Conservation (phyloP, 768 basidiomycete genomes). For the Russula lepida region DNA sequence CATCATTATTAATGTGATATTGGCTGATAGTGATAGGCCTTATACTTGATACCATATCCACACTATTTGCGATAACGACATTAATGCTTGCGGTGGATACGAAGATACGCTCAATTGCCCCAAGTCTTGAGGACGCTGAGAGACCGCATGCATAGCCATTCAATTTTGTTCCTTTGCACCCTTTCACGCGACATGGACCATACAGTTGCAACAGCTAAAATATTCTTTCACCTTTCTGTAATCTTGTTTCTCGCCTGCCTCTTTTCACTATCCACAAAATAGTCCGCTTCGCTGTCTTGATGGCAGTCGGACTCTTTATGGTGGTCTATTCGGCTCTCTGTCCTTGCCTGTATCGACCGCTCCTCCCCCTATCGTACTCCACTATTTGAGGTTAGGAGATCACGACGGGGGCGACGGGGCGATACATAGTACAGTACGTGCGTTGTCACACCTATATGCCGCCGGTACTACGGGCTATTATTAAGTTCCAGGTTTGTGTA, state of each 20-base stretch:
- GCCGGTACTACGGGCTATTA: too few relatives aligned
- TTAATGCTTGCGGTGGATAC: slow-evolving; percentile 9
- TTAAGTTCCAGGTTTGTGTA: too few relatives aligned
- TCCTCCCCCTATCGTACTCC: slow-evolving; percentile 9
- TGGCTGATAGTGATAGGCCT: slow-evolving; percentile 18
- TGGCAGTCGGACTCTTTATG: neutral
- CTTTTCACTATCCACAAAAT: slow-evolving; percentile 26
- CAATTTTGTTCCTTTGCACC: too few relatives aligned
- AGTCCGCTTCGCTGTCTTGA: neutral
- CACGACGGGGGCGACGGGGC: neutral
- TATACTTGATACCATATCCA: slow-evolving; percentile 8
- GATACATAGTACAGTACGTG: too few relatives aligned
- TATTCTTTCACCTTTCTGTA: slow-evolving; percentile 40
- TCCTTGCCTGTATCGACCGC: neutral
- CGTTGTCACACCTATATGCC: too few relatives aligned
- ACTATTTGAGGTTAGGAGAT: neutral
- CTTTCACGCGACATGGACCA: neutral
- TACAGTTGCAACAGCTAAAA: slow-evolving; percentile 36
- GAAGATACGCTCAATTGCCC: slow-evolving; percentile 17
- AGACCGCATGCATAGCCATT: too few relatives aligned
- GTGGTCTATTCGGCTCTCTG: neutral
- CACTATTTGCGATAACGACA: slow-evolving; percentile 11
- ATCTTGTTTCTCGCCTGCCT: slow-evolving; percentile 43
- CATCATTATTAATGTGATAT: slow-evolving; percentile 7
- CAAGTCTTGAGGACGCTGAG: too few relatives aligned